Evolutionary conservation across 495 filamentous ascomycete species (phyloP).

Genomic region (Stereocaulon alpinum): DNA sequence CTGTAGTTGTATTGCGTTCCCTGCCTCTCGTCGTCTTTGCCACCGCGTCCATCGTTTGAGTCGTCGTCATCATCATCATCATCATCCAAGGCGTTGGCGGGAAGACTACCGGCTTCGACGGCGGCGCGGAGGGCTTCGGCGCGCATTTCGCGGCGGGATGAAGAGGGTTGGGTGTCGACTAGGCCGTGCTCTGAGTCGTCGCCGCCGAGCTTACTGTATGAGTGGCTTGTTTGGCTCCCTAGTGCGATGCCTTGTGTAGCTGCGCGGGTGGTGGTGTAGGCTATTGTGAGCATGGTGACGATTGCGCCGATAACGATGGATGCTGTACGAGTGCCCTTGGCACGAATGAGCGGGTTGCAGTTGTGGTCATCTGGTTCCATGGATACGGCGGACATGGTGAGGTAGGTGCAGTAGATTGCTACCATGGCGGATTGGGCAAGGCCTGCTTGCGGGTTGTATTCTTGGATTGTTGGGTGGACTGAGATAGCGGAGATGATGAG

Average conservation of each 20-base stretch:
- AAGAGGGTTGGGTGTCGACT: constrained; percentile 73
- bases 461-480: constrained; percentile 82
- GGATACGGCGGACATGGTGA: constrained; percentile 94
- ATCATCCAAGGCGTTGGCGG: constrained; percentile 79
- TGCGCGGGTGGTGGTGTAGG: constrained; percentile 93
- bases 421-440: constrained; percentile 97
- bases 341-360: constrained; percentile 88
- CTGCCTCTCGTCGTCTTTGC: constrained; percentile 77
- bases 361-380: constrained; percentile 95
- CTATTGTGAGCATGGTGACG: constrained; percentile 92
- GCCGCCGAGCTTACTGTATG: constrained; percentile 47
- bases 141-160: constrained; percentile 74
- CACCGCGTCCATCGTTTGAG: constrained; percentile 44
- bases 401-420: constrained; percentile 93
- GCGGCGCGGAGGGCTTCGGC: constrained; percentile 82
- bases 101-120: constrained; percentile 81
- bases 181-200: constrained; percentile 77
- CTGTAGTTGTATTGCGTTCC: constrained; percentile 94
- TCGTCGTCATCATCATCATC: constrained; percentile 63
- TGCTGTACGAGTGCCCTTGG: constrained; percentile 79
- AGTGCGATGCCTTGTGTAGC: constrained; percentile 89
- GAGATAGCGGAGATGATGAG: constrained; percentile 73
- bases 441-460: constrained; percentile 84
- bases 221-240: constrained; percentile 51
- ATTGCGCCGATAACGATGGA: constrained; percentile 86